A percentile compares a stretch with the other conserved stretches of the same genome.
phyloP scores from a whole-genome alignment of 257 asterid species.

The Solanum tacnaense region DNA sequence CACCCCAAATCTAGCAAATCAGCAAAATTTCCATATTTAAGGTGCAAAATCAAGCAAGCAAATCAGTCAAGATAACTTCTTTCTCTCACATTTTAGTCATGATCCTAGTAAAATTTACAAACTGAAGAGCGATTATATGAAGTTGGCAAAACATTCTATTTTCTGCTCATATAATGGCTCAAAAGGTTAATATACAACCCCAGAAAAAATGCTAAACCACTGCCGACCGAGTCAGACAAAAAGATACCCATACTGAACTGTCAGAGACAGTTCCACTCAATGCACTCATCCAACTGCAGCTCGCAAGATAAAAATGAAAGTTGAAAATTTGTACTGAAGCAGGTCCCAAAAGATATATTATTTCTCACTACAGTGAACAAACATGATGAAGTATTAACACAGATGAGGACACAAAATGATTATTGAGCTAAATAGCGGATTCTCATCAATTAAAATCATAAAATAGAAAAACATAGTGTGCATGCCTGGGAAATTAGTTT shows the following conservation, averaged over 20 bases:
- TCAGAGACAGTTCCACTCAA: background rate
- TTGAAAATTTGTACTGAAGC: background rate
- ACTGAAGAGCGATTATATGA: background rate
- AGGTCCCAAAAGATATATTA: background rate
- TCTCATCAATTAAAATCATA: background rate
- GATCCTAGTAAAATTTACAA: background rate
- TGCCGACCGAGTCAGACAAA: background rate
- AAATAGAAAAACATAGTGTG: background rate
- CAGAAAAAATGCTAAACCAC: background rate
- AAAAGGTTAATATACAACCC: background rate
- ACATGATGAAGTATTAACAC: background rate
- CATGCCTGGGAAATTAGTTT: constrained; percentile 74
- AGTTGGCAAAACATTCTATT: background rate
- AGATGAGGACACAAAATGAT: background rate
- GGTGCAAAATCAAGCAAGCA: background rate
- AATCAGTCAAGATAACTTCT: background rate
- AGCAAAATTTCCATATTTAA: background rate
- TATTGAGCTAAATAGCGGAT: background rate
- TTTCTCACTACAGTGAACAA: background rate
- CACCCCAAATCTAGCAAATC: background rate
- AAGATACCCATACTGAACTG: background rate
- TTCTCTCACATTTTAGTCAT: background rate
- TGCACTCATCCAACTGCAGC: background rate
- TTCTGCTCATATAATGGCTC: background rate
- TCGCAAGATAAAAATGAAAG: background rate